Conservation (phyloP, 371 early-diverging fungal genomes). For the Saksenaea vasiformis region DNA sequence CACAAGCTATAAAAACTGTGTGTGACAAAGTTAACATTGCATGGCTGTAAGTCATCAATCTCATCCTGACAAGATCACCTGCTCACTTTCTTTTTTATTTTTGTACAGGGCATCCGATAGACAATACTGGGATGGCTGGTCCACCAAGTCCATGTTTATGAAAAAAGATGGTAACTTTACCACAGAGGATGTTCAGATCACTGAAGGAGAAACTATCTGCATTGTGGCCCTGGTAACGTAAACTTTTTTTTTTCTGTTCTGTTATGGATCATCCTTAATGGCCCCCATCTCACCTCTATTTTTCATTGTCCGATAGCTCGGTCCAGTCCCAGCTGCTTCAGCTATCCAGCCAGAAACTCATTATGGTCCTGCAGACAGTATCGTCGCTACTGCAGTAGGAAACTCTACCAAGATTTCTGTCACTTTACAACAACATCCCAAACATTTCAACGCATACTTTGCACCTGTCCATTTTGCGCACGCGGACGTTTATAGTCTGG, state of each 20-base stretch:
- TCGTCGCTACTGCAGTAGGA: slow-evolving; percentile 30
- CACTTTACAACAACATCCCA: slow-evolving; percentile 23
- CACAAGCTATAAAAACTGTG: slow-evolving; percentile 2
- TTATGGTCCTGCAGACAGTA: slow-evolving; percentile 35
- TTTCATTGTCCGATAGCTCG: slow-evolving; percentile 24
- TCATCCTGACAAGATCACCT: neutral
- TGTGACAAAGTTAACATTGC: slow-evolving; percentile 28
- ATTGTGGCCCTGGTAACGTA: slow-evolving; percentile 26
- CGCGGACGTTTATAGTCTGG: slow-evolving; percentile 19
- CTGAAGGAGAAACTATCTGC: slow-evolving; percentile 19
- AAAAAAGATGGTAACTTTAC: slow-evolving; percentile 24
- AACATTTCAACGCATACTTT: slow-evolving; percentile 32
- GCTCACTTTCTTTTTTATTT: slow-evolving; percentile 1
- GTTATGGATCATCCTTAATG: slow-evolving; percentile 1
- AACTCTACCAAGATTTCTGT: slow-evolving; percentile 20
- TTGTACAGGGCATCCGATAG: slow-evolving; percentile 25
- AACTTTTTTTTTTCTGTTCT: neutral
- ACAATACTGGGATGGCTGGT: slow-evolving; percentile 33
- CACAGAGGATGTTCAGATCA: slow-evolving; percentile 16
- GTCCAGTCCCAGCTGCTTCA: slow-evolving; percentile 41
- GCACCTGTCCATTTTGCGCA: slow-evolving; percentile 27
- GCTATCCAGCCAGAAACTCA: slow-evolving; percentile 25
- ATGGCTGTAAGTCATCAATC: slow-evolving; percentile 32
- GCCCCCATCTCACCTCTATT: neutral
- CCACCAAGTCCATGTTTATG: slow-evolving; percentile 30